phyloP scores from a whole-genome alignment of 768 basidiomycete genomes.

The Amanita exitialis region DNA sequence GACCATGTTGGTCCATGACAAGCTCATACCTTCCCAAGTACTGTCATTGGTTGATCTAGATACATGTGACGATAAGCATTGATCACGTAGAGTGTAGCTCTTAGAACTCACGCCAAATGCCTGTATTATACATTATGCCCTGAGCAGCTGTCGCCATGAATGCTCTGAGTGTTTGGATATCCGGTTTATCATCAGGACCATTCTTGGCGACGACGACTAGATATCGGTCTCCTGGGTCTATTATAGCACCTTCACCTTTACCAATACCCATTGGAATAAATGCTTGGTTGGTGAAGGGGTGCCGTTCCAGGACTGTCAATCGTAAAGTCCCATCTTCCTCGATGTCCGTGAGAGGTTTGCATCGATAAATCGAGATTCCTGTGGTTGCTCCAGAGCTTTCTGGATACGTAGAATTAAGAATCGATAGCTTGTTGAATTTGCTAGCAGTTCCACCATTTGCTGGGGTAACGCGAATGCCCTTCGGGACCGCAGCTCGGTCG shows the following conservation, averaged over 20 bases:
- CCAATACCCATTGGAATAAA: conserved; percentile 89
- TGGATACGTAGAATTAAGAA: conserved; percentile 62
- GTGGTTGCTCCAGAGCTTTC: conserved; percentile 41
- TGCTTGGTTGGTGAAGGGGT: conserved; percentile 82
- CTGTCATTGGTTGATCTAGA: conserved; percentile 88
- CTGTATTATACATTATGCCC: conserved; percentile 77
- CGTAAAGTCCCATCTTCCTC: conserved; percentile 39
- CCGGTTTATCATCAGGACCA: conserved; percentile 66
- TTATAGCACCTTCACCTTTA: conserved; percentile 30
- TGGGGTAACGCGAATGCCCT: conserved; percentile 58
- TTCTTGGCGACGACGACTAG: conserved; percentile 84
- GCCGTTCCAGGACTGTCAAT: conserved; percentile 77
- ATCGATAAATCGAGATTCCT: conserved; percentile 79
- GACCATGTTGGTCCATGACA: not conserved
- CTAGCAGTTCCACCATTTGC: conserved; percentile 87
- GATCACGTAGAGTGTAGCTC: not conserved
- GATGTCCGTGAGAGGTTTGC: conserved; percentile 42
- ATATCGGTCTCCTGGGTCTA: conserved; percentile 46
- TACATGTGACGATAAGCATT: not conserved
- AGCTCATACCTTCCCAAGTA: conserved; percentile 51
- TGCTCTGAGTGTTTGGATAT: conserved; percentile 63
- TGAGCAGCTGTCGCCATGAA: conserved; percentile 77
- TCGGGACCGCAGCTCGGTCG: conserved; percentile 56
- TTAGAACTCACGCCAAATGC: conserved; percentile 77
- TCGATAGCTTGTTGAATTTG: conserved; percentile 88